These are phyloP conservation scores for Pseudogymnoascus sp. DNA, from an alignment of 2,329 filamentous ascomycete genomes.

Conservation along the genomic window DNA sequence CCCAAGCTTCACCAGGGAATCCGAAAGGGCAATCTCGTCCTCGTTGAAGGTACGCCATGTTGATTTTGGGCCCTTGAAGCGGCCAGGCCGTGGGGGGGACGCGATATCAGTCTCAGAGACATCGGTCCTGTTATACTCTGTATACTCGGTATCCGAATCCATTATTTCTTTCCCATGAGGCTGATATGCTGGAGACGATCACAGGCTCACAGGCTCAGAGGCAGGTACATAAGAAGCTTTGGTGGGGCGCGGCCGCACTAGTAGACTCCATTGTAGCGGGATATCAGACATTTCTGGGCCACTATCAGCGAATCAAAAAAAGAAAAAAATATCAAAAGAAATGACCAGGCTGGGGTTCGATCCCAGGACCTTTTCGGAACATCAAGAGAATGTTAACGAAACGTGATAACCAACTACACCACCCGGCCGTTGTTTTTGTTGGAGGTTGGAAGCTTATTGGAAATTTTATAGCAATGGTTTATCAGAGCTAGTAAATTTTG, in stretches of 20 bases:
- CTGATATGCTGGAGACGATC: neutral
- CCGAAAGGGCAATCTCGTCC: conserved; percentile 53
- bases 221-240: neutral
- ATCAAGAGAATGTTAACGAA: neutral
- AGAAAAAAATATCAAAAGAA: neutral
- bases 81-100: conserved; percentile 50
- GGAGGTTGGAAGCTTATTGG: neutral
- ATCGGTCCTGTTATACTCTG: neutral
- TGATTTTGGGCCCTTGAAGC: conserved; percentile 57
- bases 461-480: neutral
- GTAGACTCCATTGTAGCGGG: neutral
- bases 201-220: neutral
- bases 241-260: conserved; percentile 1
- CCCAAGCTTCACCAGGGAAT: conserved; percentile 54
- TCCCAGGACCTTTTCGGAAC: conserved; percentile 2
- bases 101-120: conserved; percentile 7
- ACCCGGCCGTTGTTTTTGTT: neutral
- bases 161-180: neutral
- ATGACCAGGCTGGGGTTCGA: conserved; percentile 6
- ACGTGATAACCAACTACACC: conserved; percentile 6
- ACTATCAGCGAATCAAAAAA: neutral
- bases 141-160: conserved; percentile 1
- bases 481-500: neutral
- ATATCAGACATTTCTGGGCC: neutral
- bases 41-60: conserved; percentile 60